Evolutionary conservation across 2,329 filamentous ascomycete species (phyloP), one percentile per base, ranked within the genome.

Genomic region (Aaosphaeria pasadenensis): DNA sequence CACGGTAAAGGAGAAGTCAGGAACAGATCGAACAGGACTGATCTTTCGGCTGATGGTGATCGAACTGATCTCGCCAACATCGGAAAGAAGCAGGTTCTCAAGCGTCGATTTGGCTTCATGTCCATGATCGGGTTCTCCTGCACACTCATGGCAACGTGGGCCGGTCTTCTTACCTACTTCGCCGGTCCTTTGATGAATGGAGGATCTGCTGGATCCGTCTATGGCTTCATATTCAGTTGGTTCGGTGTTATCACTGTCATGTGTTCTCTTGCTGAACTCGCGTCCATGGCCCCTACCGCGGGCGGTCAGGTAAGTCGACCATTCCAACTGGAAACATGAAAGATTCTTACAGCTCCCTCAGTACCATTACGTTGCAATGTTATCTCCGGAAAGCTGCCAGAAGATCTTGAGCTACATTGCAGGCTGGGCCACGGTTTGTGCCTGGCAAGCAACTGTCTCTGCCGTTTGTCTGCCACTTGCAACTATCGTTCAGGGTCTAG

Each of bases 341-440:
- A 40, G 7, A 7, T n/a, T 9, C 24, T 40, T 9, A 40, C 39
- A 11, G 7, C 7, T 28, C 24, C 24, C 2, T 24, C 39, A 40
- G 41, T 43, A 43, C 30, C 30, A 32, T 32, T 43, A 32, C 11
- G 24, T 30, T 43, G 24, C 30, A 7, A 43, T 43, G 41, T 32
- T 43, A 29, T 17, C 41, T 24, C 41, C 41, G 17, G 6, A 6
- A 6, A 30, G 29, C 7, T 43, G 30, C 30, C 41, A 32, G 28
- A 30, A 29, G 11, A 30, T 43, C 7, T 24, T 43, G 28, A 32
- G 41, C 17, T 43, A 43, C 4, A 32, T 43, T 17, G 30, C 61
- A 54, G 72, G 73, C 11, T 76, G 74, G 74, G 62, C 72, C 29
- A 70, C 66, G n/a, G 57, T 72, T 1, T 51, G 63, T 6, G 71